Base-by-base conservation (phyloP, 106 monocot genomes). In the Acorus gramineus region DNA sequence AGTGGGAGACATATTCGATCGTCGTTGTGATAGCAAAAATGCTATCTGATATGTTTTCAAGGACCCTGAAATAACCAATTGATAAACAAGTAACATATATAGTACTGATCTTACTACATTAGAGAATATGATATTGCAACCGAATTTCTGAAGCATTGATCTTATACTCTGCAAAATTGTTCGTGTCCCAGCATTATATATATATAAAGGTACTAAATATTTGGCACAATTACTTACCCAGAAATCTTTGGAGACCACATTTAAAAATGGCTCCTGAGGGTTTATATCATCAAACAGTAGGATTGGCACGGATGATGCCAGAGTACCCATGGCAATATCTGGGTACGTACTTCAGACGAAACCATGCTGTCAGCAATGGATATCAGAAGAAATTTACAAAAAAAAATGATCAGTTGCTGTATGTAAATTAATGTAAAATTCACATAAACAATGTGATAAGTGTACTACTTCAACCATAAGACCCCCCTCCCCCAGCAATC, bases 251-350 rank as follows among this genome's bases (percentile, higher is more conserved):
- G 71, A 44, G 55, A 66, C 71, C 48, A 77, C 66, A 13, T 14
- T 56, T 6, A 6, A 44, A 61, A 66, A 77, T 51, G 55, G 65
- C 49, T 77, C 28, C 14, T 71, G 63, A 47, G 77, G 66, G 42
- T 60, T 71, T 7, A 77, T 52, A 55, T 66, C 49, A 7, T 71
- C 77, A 11, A 77, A 77, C 51, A 71, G 66, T 28, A 77, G 77
- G 42, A 77, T 77, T 4, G 66, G 71, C 4, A 71, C 77, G 0
- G 77, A 77, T 4, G 77, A 77, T 45, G 77, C 77, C n/a, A 71
- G 10, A 9, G 77, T 70, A 66, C 71, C 77, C 44, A 77, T 77
- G 12, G 47, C 71, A 14, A 77, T 71, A 47, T 77, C 70, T 6
- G 71, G 77, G 66, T 71, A 77, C n/a, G 66, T 71, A 28, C 42